A percentile compares a stretch with the other conserved stretches of the same genome.
These are phyloP conservation scores for Colletotrichum sublineola DNA, from an alignment of 2,329 filamentous ascomycete species.

Conservation along the genomic window DNA sequence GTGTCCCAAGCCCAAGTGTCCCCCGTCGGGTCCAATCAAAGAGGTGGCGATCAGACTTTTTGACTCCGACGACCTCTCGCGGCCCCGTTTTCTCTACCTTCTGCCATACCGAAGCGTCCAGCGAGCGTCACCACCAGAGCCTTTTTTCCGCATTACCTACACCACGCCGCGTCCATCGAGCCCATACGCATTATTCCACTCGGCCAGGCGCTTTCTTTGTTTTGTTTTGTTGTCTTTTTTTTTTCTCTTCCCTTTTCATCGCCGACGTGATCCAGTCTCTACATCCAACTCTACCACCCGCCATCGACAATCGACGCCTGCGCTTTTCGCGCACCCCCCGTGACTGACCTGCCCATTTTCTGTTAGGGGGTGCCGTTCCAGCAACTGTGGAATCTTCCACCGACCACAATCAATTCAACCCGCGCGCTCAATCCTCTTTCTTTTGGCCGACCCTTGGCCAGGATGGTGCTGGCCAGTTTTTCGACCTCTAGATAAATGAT, in stretches of 20 bases:
- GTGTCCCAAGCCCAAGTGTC: conserved; percentile 23
- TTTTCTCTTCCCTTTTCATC: conserved; percentile 12
- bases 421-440: conserved; percentile 37
- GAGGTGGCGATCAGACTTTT: conserved; percentile 52
- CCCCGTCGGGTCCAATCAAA: conserved; percentile 52
- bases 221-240: background rate
- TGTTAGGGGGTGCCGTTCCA: conserved; percentile 36
- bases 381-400: conserved; percentile 29
- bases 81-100: conserved; percentile 40
- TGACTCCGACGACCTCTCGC: conserved; percentile 45
- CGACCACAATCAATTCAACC: conserved; percentile 37
- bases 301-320: conserved; percentile 15
- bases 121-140: conserved; percentile 39
- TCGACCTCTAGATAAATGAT: conserved; percentile 70
- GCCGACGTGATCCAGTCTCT: conserved; percentile 31
- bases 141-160: conserved; percentile 39
- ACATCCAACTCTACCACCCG: conserved; percentile 6
- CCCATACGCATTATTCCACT: conserved; percentile 28
- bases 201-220: conserved; percentile 43
- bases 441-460: conserved; percentile 61
- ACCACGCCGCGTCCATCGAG: conserved; percentile 34
- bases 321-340: conserved; percentile 28
- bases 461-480: conserved; percentile 69
- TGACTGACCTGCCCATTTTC: conserved; percentile 39
- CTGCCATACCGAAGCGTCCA: conserved; percentile 39